Percentiles rank a stretch among this genome's conserved stretches.
phyloP scores from a whole-genome alignment of 129 eudicot species.

The Glebionis coronaria region DNA sequence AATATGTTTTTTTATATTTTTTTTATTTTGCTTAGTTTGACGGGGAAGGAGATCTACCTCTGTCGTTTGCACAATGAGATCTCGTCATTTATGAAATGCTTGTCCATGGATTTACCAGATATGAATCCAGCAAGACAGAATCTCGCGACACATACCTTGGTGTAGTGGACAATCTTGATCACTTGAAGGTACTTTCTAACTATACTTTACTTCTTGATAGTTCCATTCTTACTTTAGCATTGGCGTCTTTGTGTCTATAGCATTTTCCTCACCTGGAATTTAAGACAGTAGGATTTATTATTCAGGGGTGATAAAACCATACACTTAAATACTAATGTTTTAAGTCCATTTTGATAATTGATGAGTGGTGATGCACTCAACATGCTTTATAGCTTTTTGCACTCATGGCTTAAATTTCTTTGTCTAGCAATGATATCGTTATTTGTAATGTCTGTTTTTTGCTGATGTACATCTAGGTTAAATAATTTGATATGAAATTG shows the following conservation, averaged over 20 bases:
- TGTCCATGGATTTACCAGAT: conserved; percentile 94
- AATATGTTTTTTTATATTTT: not conserved
- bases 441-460: not conserved
- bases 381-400: not conserved
- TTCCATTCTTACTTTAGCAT: conserved; percentile 13
- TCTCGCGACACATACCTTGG: conserved; percentile 88
- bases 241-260: not conserved
- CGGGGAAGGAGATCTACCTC: conserved; percentile 97
- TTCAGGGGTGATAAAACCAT: not conserved
- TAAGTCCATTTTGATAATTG: not conserved
- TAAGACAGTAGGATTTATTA: not conserved
- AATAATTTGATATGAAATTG: conserved; percentile 6
- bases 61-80: conserved; percentile 71
- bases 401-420: not conserved
- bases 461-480: not conserved
- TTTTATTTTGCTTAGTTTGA: conserved; percentile 58
- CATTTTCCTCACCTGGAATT: too few relatives aligned
- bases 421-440: not conserved
- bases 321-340: not conserved
- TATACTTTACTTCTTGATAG: conserved; percentile 17
- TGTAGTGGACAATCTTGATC: conserved; percentile 87
- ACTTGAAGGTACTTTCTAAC: conserved; percentile 61
- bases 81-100: conserved; percentile 94
- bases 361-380: not conserved
- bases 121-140: conserved; percentile 70